Base-by-base conservation (phyloP, 805 yeast species). In the Myxozyma udenii region DNA sequence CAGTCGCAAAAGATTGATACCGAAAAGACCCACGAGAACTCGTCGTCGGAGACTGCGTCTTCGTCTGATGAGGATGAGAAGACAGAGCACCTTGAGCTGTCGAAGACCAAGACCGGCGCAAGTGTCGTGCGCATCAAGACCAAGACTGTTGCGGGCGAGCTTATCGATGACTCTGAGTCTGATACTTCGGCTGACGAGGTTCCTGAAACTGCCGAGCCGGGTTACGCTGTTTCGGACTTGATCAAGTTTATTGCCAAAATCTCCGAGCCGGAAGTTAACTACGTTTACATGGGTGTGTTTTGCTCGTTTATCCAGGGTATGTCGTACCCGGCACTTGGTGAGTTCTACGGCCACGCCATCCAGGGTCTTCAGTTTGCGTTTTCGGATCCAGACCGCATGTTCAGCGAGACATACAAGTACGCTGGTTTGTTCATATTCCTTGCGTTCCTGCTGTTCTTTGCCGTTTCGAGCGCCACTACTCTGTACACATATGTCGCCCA, bases 401-500 rank as follows among this genome's bases (percentile, higher is more conserved):
- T 72, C 62, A 58, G 39, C 0, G 64, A 68, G 23, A 56, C 68
- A 4, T 71, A 72, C 49, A 71, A 63, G 46, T 73, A 71, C 44
- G 74, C 72, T 16, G 55, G 58, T 11, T 44, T 70, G 61, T 71
- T 67, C 42, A 69, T 69, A 22, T 71, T 71, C 22, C 69, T 70
- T 50, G 65, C 68, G 46, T 61, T 68, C 26, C 61, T 71, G 32
- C 62, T 68, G 3, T 61, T 70, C 9, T 70, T 71, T 37, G 70
- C 72, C 28, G 68, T 74, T 1, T 72, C 73, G 14, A 14, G 33
- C 14, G 33, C 33, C 9, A 14, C 14, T 28, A 28, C 33, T 28
- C 37, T 70, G 3, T 72, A 73, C 32, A 24, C 63, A 42, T 46
- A 51, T 47, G 44, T 42, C 58, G 52, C 59, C 39, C 47, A 61